Percentiles rank a stretch among this genome's conserved stretches.
Evolutionary conservation across 2,329 filamentous ascomycete species (phyloP).

Genomic region (Exophiala oligosperma): DNA sequence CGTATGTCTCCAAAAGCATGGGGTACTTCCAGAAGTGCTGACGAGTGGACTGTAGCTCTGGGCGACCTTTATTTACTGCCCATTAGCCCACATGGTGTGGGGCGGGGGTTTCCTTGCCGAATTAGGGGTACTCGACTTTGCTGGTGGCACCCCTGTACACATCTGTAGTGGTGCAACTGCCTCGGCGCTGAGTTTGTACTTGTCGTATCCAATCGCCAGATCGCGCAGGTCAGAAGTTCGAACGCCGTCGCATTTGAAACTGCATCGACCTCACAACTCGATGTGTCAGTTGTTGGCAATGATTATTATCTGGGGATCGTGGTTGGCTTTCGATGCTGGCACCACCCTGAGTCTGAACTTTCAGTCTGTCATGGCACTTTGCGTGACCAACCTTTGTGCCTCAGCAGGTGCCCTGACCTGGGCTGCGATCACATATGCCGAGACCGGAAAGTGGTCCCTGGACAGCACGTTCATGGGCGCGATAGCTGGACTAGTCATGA

Average conservation of each 20-base stretch:
- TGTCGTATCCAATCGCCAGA: slow-evolving; percentile 51
- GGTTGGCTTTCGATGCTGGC: slow-evolving; percentile 54
- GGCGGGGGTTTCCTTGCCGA: slow-evolving; percentile 72
- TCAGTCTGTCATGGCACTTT: slow-evolving; percentile 52
- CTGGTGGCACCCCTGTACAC: slow-evolving; percentile 73
- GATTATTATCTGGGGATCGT: slow-evolving; percentile 54
- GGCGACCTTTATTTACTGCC: slow-evolving; percentile 69
- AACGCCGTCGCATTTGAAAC: slow-evolving; percentile 45
- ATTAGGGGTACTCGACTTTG: slow-evolving; percentile 71
- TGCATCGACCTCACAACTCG: slow-evolving; percentile 51
- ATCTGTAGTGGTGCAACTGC: slow-evolving; percentile 64
- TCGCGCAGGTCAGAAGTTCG: slow-evolving; percentile 46
- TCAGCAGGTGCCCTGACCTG: slow-evolving; percentile 50
- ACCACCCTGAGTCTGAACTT: slow-evolving; percentile 52
- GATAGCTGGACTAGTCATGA: slow-evolving; percentile 55
- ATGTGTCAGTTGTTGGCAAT: slow-evolving; percentile 50
- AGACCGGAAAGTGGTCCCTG: slow-evolving; percentile 47
- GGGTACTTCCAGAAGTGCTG: neutral
- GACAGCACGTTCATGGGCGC: slow-evolving; percentile 55
- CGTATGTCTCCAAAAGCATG: slow-evolving; percentile 12
- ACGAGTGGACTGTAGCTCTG: slow-evolving; percentile 47
- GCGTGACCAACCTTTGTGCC: slow-evolving; percentile 52
- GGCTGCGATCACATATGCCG: slow-evolving; percentile 47
- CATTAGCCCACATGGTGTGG: slow-evolving; percentile 75
- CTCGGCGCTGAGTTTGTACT: slow-evolving; percentile 45